phyloP scores from a whole-genome alignment of 2,329 filamentous ascomycete genomes.

The Colletotrichum sp. region DNA sequence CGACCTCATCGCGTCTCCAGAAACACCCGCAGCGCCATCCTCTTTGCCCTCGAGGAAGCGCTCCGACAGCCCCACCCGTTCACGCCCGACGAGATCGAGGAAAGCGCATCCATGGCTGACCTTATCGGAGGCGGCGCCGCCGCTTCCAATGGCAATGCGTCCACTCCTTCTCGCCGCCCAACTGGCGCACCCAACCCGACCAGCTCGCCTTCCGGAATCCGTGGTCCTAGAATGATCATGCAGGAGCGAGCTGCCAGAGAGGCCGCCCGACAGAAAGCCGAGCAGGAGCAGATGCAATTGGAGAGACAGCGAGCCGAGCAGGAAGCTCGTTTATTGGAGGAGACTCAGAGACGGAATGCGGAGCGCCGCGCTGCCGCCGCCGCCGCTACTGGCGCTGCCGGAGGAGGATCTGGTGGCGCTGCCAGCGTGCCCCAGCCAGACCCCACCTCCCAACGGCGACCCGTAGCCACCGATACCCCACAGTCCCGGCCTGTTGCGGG shows the following conservation, averaged over 20 bases:
- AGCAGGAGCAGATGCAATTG: constrained; percentile 64
- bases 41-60: constrained; percentile 90
- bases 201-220: constrained; percentile 69
- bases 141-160: constrained; percentile 60
- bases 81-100: constrained; percentile 83
- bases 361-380: constrained; percentile 67
- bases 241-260: constrained; percentile 81
- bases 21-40: constrained; percentile 86
- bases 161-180: constrained; percentile 41
- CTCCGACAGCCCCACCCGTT: constrained; percentile 83
- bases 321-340: constrained; percentile 59
- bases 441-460: constrained; percentile 20
- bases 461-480: constrained; percentile 17
- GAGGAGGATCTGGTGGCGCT: constrained; percentile 13
- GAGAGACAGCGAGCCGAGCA: constrained; percentile 64
- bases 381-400: constrained; percentile 49
- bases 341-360: constrained; percentile 60
- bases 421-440: constrained; percentile 16
- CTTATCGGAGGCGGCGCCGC: constrained; percentile 64
- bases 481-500: constrained; percentile 25
- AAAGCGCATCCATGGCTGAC: constrained; percentile 92
- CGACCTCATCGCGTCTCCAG: constrained; percentile 73
- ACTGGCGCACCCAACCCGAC: constrained; percentile 55
- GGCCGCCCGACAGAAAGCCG: constrained; percentile 69
- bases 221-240: constrained; percentile 91